Conservation (phyloP, 371 early-diverging fungal species). For the Mucor indicus region DNA sequence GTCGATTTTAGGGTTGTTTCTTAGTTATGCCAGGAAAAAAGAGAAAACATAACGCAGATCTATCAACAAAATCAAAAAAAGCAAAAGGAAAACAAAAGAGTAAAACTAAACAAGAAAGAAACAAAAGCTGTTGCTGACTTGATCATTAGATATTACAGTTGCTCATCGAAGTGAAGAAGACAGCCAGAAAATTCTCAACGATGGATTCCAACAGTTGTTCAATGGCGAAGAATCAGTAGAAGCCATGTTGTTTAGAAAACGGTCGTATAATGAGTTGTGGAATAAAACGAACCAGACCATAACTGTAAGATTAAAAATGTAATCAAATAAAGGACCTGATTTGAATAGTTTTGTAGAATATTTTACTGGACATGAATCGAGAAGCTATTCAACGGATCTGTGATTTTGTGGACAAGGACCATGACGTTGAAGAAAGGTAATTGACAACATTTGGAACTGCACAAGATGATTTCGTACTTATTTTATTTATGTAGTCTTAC, state of each 20-base stretch:
- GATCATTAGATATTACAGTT: constrained; percentile 7
- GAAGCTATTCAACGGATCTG: constrained; percentile 35
- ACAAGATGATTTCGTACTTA: not conserved
- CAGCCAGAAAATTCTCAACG: constrained; percentile 4
- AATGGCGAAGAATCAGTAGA: constrained; percentile 44
- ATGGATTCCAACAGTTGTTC: constrained; percentile 46
- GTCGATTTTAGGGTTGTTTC: constrained; percentile 37
- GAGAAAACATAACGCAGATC: not conserved
- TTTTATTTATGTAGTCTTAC: constrained; percentile 12
- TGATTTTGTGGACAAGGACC: constrained; percentile 48
- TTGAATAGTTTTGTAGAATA: constrained; percentile 20
- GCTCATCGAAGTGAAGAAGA: constrained; percentile 10
- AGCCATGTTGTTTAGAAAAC: constrained; percentile 35
- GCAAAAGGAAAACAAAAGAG: constrained; percentile 4
- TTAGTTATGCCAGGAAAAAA: constrained; percentile 35
- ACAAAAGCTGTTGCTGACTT: not conserved
- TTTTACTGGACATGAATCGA: constrained; percentile 54
- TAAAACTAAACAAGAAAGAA: not conserved
- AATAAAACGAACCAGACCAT: constrained; percentile 28
- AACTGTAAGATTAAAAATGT: constrained; percentile 28
- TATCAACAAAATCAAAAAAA: constrained; percentile 13
- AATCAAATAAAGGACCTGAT: not conserved
- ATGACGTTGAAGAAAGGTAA: constrained; percentile 21
- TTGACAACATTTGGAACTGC: not conserved
- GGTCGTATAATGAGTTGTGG: constrained; percentile 42